Conservation (phyloP, 2,329 filamentous ascomycete genomes). For the Eurotiales sp. region DNA sequence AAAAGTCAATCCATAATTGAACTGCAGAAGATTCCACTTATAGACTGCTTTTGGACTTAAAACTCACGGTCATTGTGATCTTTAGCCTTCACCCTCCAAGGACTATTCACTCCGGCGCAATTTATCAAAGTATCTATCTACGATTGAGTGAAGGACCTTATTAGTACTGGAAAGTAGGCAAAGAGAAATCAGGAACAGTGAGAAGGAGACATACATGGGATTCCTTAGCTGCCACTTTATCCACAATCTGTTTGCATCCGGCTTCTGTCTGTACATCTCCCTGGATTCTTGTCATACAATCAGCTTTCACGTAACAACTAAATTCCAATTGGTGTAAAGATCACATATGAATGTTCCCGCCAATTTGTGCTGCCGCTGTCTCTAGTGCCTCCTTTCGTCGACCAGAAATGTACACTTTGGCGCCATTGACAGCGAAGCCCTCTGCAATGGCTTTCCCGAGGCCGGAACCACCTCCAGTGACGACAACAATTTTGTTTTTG, state of each 20-base stretch:
- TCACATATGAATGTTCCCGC: conserved; percentile 9
- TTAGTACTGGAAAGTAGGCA: background rate
- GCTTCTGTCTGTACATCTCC: conserved; percentile 25
- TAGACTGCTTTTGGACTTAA: too few species aligned
- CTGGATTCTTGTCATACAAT: conserved; percentile 17
- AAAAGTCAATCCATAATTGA: background rate
- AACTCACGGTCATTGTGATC: conserved; percentile 14
- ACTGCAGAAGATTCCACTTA: background rate
- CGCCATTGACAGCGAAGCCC: conserved; percentile 46
- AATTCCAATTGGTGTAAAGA: background rate
- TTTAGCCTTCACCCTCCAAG: conserved; percentile 6
- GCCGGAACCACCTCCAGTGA: conserved; percentile 17
- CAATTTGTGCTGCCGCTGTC: conserved; percentile 14
- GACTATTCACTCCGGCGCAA: conserved; percentile 22
- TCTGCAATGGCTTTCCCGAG: conserved; percentile 18
- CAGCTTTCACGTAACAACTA: background rate
- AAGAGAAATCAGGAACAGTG: background rate
- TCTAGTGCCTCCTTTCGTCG: conserved; percentile 44
- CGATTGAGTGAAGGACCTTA: too few species aligned
- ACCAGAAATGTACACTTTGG: conserved; percentile 53
- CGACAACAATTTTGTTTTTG: conserved; percentile 15
- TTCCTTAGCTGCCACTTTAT: conserved; percentile 20
- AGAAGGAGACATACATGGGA: conserved; percentile 15
- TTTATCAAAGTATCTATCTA: conserved; percentile 24
- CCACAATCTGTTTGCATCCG: conserved; percentile 23